Evolutionary conservation across 2,329 filamentous ascomycete species (phyloP).

Genomic region (Stagonosporopsis tanaceti): DNA sequence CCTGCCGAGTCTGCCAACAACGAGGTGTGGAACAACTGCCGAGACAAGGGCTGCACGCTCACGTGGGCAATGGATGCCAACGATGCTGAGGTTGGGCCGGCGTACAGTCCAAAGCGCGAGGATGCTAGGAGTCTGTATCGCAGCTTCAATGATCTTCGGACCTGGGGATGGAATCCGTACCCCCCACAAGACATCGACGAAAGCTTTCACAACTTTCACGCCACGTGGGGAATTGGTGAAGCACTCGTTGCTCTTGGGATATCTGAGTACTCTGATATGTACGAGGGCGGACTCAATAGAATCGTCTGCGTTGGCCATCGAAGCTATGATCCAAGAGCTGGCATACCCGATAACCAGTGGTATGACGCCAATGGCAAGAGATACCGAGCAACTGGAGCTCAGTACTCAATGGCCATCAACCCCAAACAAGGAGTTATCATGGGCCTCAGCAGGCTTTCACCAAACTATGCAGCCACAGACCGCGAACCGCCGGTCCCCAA

Average conservation of each 20-base stretch:
- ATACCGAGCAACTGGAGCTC: slow-evolving; percentile 26
- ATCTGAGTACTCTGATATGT: slow-evolving; percentile 16
- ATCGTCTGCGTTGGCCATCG: slow-evolving; percentile 23
- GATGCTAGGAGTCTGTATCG: slow-evolving; percentile 19
- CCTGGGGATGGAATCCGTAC: slow-evolving; percentile 24
- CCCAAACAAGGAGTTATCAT: slow-evolving; percentile 28
- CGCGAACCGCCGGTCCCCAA: slow-evolving; percentile 18
- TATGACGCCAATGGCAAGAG: slow-evolving; percentile 17
- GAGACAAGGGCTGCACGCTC: slow-evolving; percentile 25
- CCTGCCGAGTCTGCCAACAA: slow-evolving; percentile 18
- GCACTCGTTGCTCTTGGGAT: slow-evolving; percentile 24
- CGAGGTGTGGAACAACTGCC: slow-evolving; percentile 17
- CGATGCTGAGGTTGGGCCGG: slow-evolving; percentile 16
- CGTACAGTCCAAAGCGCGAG: slow-evolving; percentile 15
- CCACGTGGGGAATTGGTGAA: slow-evolving; percentile 25
- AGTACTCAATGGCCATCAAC: slow-evolving; percentile 26
- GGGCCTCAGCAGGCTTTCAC: slow-evolving; percentile 23
- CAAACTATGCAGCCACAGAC: slow-evolving; percentile 20
- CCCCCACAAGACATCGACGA: slow-evolving; percentile 2
- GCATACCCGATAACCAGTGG: slow-evolving; percentile 17
- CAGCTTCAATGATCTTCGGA: slow-evolving; percentile 10
- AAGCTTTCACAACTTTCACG: slow-evolving; percentile 21
- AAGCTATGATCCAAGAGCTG: slow-evolving; percentile 1
- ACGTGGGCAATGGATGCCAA: slow-evolving; percentile 21
- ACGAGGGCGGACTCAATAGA: slow-evolving; percentile 25